These are phyloP conservation scores for Eremothecium coryli DNA, from an alignment of 1,139 yeast genomes.

Conservation along the genomic window DNA sequence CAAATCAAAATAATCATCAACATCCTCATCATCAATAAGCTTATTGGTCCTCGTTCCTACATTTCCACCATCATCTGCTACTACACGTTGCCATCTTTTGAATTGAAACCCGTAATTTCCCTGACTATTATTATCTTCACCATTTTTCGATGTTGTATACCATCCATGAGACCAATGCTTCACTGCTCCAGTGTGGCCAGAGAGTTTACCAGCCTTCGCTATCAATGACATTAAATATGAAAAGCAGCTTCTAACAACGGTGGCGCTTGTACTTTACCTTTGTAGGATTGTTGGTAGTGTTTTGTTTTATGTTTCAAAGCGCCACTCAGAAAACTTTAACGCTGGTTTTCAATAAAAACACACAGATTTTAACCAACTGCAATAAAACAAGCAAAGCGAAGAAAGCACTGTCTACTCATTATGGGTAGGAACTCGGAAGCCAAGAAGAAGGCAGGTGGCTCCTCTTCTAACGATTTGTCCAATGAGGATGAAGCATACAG, in stretches of 20 bases:
- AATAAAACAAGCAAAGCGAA: too few relatives aligned
- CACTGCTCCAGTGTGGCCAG: constrained; percentile 12
- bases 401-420: too few relatives aligned
- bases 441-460: constrained; percentile 1
- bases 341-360: too few relatives aligned
- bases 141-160: constrained; percentile 18
- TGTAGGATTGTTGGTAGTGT: not conserved
- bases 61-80: constrained; percentile 8
- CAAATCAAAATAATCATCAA: constrained; percentile 13
- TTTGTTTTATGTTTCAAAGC: not conserved
- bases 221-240: constrained; percentile 15
- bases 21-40: constrained; percentile 5
- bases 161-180: constrained; percentile 24
- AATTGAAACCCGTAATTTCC: constrained; percentile 15
- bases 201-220: constrained; percentile 19
- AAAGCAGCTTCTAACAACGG: constrained; percentile 1
- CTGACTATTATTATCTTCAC: constrained; percentile 9
- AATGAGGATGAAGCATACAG: constrained; percentile 34
- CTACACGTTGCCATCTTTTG: constrained; percentile 18
- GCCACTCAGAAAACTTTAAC: too few relatives aligned
- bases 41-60: too few relatives aligned
- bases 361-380: too few relatives aligned
- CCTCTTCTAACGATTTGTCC: constrained; percentile 19
- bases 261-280: not conserved
- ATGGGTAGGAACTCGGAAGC: too few relatives aligned